phyloP scores from a whole-genome alignment of 306 rosid species.

The Castanospermum australe region DNA sequence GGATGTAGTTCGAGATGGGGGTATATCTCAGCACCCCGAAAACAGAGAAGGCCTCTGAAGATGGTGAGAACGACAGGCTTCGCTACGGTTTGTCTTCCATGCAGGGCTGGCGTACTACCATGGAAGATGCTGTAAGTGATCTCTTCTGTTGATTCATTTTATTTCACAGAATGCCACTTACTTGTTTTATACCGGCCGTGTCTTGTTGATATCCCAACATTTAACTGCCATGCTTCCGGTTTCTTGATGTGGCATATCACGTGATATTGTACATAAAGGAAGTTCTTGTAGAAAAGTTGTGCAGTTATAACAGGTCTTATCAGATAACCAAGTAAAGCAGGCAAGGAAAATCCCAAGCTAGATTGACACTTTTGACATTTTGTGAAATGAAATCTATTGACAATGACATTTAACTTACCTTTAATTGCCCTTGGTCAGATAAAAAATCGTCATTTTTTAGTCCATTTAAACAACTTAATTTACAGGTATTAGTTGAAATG shows the following conservation, averaged over 20 bases:
- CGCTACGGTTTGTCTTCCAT: slow-evolving; percentile 66
- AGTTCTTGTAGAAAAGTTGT: not conserved
- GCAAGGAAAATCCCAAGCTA: not conserved
- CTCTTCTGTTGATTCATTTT: not conserved
- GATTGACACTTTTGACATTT: too few relatives aligned
- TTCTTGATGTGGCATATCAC: not conserved
- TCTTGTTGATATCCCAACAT: not conserved
- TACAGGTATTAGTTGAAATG: not conserved
- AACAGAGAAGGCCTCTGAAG: slow-evolving; percentile 67
- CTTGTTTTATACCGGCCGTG: not conserved
- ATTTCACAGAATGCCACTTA: not conserved
- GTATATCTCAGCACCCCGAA: slow-evolving; percentile 64
- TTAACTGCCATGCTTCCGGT: not conserved
- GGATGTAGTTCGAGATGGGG: slow-evolving; percentile 52
- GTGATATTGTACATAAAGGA: not conserved
- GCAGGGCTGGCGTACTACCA: slow-evolving; percentile 80
- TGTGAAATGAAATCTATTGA: not conserved
- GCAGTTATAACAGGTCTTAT: not conserved
- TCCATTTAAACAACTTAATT: not conserved
- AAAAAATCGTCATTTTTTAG: not conserved
- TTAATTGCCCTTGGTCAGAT: not conserved
- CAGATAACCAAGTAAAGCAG: not conserved
- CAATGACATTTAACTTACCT: not conserved
- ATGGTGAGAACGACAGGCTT: slow-evolving; percentile 56
- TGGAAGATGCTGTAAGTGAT: slow-evolving; percentile 68